Percentiles rank a stretch among this genome's conserved stretches.
phyloP scores from a whole-genome alignment of 1,284 basidiomycete genomes.

The Sporisorium sorghi region DNA sequence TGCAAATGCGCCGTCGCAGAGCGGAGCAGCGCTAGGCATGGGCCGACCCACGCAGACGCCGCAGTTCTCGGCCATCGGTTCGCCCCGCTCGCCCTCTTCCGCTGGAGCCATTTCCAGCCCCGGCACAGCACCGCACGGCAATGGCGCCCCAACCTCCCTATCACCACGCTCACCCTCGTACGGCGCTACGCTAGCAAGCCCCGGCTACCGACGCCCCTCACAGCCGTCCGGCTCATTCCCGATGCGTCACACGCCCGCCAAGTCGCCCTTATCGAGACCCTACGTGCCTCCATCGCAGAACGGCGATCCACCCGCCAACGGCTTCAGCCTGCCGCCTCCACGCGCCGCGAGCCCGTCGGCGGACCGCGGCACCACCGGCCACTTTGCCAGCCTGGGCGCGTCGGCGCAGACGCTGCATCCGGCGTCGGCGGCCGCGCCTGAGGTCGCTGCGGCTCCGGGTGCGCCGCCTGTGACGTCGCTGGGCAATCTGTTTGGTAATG shows the following conservation, averaged over 20 bases:
- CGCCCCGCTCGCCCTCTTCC: conserved; percentile 36
- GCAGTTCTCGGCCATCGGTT: conserved; percentile 20
- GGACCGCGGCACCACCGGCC: conserved; percentile 10
- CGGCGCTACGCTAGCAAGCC: conserved; percentile 30
- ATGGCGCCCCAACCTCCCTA: conserved; percentile 6
- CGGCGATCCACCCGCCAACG: conserved; percentile 28
- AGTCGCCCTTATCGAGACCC: conserved; percentile 47
- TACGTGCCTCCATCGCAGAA: conserved; percentile 28
- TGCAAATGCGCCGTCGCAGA: conserved; percentile 5
- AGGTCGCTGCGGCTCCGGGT: conserved; percentile 4
- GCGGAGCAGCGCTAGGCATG: conserved; percentile 22
- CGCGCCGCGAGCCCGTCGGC: conserved; percentile 39
- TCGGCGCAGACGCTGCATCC: conserved; percentile 35
- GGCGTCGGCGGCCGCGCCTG: conserved; percentile 18
- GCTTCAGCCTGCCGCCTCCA: conserved; percentile 43
- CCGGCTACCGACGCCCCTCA: conserved; percentile 37
- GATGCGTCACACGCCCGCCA: conserved; percentile 50
- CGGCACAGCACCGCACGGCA: background rate
- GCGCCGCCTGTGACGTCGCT: conserved; percentile 9
- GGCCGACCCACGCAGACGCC: conserved; percentile 29
- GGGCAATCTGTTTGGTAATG: conserved; percentile 19
- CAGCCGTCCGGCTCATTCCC: conserved; percentile 52
- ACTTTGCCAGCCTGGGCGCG: conserved; percentile 24
- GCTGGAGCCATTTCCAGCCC: conserved; percentile 13
- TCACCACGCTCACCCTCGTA: conserved; percentile 46